Percentiles rank a stretch among this genome's conserved stretches.
Conservation (phyloP, 495 filamentous ascomycete species). For the Podospora pseudocomata region DNA sequence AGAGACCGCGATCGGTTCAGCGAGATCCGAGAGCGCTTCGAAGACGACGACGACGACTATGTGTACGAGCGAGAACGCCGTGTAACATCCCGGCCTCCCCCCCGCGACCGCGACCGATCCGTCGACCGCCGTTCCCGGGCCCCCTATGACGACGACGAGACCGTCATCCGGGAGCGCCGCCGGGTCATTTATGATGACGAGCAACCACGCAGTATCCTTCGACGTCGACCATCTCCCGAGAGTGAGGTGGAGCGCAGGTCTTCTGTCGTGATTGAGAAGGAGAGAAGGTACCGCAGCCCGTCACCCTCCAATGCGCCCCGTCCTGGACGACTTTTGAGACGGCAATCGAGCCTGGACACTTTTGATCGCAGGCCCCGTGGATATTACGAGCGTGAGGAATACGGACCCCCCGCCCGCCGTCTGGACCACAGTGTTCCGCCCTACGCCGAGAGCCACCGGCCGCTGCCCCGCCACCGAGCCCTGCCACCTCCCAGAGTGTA, state of each 20-base stretch:
- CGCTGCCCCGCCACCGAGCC: constrained; percentile 47
- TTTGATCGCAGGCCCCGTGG: constrained; percentile 50
- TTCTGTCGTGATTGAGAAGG: constrained; percentile 28
- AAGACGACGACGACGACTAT: constrained; percentile 30
- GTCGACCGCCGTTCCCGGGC: constrained; percentile 28
- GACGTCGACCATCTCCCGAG: constrained; percentile 20
- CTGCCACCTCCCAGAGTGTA: constrained; percentile 49
- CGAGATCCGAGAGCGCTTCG: constrained; percentile 36
- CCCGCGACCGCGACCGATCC: constrained; percentile 31
- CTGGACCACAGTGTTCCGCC: constrained; percentile 44
- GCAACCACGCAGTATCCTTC: constrained; percentile 16
- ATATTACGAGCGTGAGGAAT: constrained; percentile 49
- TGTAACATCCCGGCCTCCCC: constrained; percentile 20
- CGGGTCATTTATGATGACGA: constrained; percentile 40
- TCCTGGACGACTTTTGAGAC: constrained; percentile 32
- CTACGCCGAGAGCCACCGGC: constrained; percentile 46
- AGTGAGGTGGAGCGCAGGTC: constrained; percentile 33
- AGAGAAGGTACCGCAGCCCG: constrained; percentile 36
- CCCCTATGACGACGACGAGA: constrained; percentile 38
- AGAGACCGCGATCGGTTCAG: constrained; percentile 31
- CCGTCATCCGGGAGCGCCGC: constrained; percentile 34
- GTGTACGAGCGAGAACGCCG: constrained; percentile 22
- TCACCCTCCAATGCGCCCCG: constrained; percentile 30
- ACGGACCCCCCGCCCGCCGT: constrained; percentile 36
- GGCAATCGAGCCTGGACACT: constrained; percentile 47